A percentile compares a stretch with the other conserved stretches of the same genome.
These are phyloP conservation scores for Cystobasidium onofrii DNA, from an alignment of 768 basidiomycete genomes.

Conservation along the genomic window DNA sequence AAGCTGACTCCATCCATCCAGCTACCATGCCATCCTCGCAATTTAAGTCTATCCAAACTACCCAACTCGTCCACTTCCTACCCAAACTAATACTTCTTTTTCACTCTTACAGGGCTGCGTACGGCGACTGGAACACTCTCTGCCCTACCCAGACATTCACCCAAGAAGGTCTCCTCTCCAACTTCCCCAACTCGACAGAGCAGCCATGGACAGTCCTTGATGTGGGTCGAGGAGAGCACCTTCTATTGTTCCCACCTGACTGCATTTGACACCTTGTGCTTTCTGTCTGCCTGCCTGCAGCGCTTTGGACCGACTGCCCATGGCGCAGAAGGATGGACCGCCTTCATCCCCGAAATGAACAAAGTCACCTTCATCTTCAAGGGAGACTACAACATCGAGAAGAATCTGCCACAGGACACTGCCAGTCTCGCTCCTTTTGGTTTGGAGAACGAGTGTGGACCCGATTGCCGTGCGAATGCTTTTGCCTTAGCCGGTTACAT, in stretches of 20 bases:
- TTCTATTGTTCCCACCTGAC: too few relatives aligned
- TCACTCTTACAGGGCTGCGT: not conserved
- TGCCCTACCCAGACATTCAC: slow-evolving; percentile 29
- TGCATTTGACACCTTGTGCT: not conserved
- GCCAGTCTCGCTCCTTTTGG: slow-evolving; percentile 7
- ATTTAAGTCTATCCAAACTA: not conserved
- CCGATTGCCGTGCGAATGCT: slow-evolving; percentile 21
- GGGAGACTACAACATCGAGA: slow-evolving; percentile 24
- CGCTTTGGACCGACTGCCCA: slow-evolving; percentile 15
- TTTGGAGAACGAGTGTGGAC: slow-evolving; percentile 3
- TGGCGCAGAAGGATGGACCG: slow-evolving; percentile 14
- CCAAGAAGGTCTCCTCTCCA: not conserved
- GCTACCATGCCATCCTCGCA: not conserved
- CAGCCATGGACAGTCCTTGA: slow-evolving; percentile 28
- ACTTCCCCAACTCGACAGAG: slow-evolving; percentile 20
- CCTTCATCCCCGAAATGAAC: slow-evolving; percentile 17
- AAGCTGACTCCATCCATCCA: not conserved
- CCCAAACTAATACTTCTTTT: not conserved
- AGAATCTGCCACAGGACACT: slow-evolving; percentile 23
- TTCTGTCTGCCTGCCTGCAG: not conserved
- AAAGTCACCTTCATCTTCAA: slow-evolving; percentile 25
- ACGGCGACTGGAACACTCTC: slow-evolving; percentile 6
- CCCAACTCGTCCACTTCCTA: too few relatives aligned
- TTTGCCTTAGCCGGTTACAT: slow-evolving; percentile 21
- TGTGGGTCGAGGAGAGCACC: not conserved